A percentile compares a stretch with the other conserved stretches of the same genome.
Conservation (phyloP, 2,329 filamentous ascomycete genomes). For the Aspergillus intermedius region DNA sequence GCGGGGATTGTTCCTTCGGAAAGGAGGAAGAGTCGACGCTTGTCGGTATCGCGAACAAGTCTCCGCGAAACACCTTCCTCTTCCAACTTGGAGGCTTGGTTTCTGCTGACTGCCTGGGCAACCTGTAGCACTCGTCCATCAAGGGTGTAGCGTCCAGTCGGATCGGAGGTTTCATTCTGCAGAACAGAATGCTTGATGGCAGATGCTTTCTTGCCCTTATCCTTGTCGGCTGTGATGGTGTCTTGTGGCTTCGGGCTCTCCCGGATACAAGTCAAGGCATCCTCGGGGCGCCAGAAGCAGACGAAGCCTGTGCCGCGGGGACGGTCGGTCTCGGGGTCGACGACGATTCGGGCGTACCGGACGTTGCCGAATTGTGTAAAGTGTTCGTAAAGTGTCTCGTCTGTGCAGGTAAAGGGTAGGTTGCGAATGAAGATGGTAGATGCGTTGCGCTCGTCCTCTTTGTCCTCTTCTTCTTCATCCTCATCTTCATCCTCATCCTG, state of each 20-base stretch:
- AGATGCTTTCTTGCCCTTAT: slow-evolving; percentile 34
- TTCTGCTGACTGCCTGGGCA: slow-evolving; percentile 75
- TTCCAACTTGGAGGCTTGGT: slow-evolving; percentile 68
- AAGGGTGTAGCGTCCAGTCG: slow-evolving; percentile 78
- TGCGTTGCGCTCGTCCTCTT: slow-evolving; percentile 52
- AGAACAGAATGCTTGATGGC: slow-evolving; percentile 71
- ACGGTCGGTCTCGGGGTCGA: slow-evolving; percentile 76
- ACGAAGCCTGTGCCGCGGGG: slow-evolving; percentile 93
- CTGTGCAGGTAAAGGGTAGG: slow-evolving; percentile 78
- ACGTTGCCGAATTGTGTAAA: slow-evolving; percentile 84
- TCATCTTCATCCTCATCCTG: slow-evolving; percentile 33
- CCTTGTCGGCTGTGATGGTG: slow-evolving; percentile 37
- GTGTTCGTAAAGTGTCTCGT: slow-evolving; percentile 75
- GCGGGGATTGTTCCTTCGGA: slow-evolving; percentile 74
- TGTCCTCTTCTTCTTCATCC: slow-evolving; percentile 41
- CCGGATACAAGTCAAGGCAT: slow-evolving; percentile 70
- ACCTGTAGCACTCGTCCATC: slow-evolving; percentile 83
- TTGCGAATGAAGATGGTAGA: slow-evolving; percentile 90
- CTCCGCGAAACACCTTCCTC: slow-evolving; percentile 59
- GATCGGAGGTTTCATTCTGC: slow-evolving; percentile 76
- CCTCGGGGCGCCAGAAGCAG: slow-evolving; percentile 73
- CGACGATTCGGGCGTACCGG: slow-evolving; percentile 83
- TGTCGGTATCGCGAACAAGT: slow-evolving; percentile 72
- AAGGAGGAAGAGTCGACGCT: slow-evolving; percentile 80
- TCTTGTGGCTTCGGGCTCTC: slow-evolving; percentile 56